Conservation (phyloP, 2,329 filamentous ascomycete genomes). For the Fusarium sarcochroum region DNA sequence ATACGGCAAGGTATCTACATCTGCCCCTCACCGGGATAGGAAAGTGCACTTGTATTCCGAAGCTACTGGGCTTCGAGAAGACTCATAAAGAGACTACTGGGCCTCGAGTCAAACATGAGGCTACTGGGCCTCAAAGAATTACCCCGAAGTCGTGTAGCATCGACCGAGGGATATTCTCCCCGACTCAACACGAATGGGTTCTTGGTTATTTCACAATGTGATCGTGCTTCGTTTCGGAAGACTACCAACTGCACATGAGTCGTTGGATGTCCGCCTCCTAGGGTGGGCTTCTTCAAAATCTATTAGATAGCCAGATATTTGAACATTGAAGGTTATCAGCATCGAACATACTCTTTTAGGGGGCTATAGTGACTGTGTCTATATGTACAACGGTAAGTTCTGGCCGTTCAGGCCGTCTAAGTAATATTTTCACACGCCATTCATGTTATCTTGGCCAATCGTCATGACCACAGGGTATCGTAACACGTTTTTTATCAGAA, state of each 20-base stretch:
- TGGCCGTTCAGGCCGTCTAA: not conserved
- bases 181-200: conserved; percentile 34
- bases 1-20: conserved; percentile 10
- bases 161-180: conserved; percentile 8
- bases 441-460: not conserved
- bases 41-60: conserved; percentile 29
- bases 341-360: not conserved
- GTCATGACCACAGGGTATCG: conserved; percentile 32
- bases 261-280: conserved; percentile 41
- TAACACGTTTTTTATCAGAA: conserved; percentile 15
- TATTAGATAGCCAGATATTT: conserved; percentile 24
- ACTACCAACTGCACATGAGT: conserved; percentile 40
- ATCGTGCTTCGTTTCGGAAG: conserved; percentile 39
- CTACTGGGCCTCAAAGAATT: conserved; percentile 25
- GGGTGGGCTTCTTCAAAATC: conserved; percentile 35
- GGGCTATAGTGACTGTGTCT: not conserved
- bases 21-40: conserved; percentile 16
- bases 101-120: conserved; percentile 27
- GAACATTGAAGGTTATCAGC: conserved; percentile 24
- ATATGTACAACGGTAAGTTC: not conserved
- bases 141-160: conserved; percentile 28
- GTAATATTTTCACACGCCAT: not conserved
- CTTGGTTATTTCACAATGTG: conserved; percentile 37
- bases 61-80: conserved; percentile 38
- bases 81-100: conserved; percentile 29